Percentiles rank a stretch among this genome's conserved stretches.
These are phyloP conservation scores for Kernera saxatilis DNA, from an alignment of 345 rosid genomes.

Conservation along the genomic window DNA sequence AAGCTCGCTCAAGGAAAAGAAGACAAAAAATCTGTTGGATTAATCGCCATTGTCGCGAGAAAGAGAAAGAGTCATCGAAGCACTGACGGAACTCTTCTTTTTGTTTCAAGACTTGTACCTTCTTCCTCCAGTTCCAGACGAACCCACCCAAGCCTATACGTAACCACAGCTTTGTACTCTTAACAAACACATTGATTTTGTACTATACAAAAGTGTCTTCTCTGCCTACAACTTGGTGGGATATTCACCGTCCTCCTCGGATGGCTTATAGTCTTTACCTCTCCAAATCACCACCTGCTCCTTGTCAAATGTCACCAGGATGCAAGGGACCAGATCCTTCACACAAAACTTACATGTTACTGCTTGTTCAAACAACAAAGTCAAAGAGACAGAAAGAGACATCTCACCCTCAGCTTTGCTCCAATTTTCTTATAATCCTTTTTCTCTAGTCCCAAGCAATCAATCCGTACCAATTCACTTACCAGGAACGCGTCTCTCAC, in stretches of 20 bases:
- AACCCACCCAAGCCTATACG: too few species aligned
- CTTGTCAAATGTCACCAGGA: conserved; percentile 83
- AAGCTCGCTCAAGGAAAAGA: too few species aligned
- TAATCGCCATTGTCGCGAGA: too few species aligned
- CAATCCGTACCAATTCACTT: conserved; percentile 67
- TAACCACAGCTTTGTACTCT: too few species aligned
- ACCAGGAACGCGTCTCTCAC: conserved; percentile 84
- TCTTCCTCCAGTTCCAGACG: too few species aligned
- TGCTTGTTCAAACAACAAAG: neutral
- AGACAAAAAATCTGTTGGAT: too few species aligned
- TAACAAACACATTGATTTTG: too few species aligned
- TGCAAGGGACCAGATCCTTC: conserved; percentile 82
- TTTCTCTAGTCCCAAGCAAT: conserved; percentile 76
- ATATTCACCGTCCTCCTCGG: conserved; percentile 34
- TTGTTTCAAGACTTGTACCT: too few species aligned
- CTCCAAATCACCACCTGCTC: conserved; percentile 90
- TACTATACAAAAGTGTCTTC: too few species aligned
- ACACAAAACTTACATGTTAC: conserved; percentile 6
- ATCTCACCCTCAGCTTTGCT: conserved; percentile 75
- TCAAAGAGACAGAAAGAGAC: neutral
- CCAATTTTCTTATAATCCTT: conserved; percentile 94
- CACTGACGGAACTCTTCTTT: too few species aligned
- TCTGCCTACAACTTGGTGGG: too few species aligned
- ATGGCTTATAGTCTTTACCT: conserved; percentile 61
- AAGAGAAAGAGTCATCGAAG: too few species aligned